Percentiles rank a stretch among this genome's conserved stretches.
Evolutionary conservation across 441 rosid genomes (phyloP).

Genomic region (Euphorbia schlechtendalii): DNA sequence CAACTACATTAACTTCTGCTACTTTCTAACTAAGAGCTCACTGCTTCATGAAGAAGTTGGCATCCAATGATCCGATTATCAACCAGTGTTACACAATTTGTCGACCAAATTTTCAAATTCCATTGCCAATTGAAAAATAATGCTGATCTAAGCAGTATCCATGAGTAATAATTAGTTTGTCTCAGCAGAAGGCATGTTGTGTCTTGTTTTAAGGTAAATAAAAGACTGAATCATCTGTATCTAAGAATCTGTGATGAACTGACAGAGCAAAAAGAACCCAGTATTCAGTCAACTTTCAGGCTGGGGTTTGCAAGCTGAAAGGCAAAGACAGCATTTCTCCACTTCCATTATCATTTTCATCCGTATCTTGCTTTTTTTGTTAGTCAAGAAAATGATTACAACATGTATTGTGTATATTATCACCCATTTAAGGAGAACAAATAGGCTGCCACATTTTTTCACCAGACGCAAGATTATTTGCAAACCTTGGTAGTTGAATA

Average conservation of each 20-base stretch:
- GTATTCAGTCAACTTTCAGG: neutral
- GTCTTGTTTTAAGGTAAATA: neutral
- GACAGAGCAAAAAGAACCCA: neutral
- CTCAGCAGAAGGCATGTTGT: neutral
- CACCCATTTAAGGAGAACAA: neutral
- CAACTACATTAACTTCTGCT: neutral
- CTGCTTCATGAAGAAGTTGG: neutral
- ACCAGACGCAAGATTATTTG: neutral
- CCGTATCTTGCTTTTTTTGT: too few relatives aligned
- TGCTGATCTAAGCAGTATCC: neutral
- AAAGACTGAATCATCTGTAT: neutral
- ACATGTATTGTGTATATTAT: neutral
- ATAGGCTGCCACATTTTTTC: neutral
- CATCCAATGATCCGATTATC: neutral
- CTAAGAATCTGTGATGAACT: neutral
- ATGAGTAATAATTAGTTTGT: neutral
- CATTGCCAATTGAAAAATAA: neutral
- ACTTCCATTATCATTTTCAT: neutral
- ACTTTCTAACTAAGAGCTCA: neutral
- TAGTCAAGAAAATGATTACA: neutral
- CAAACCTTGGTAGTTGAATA: too few relatives aligned
- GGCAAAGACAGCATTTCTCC: neutral
- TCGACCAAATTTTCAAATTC: neutral
- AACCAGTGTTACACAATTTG: slow-evolving; percentile 5
- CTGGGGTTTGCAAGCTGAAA: neutral